Conservation (phyloP, 148 eudicot genomes). For the Pouteria glomerata region DNA sequence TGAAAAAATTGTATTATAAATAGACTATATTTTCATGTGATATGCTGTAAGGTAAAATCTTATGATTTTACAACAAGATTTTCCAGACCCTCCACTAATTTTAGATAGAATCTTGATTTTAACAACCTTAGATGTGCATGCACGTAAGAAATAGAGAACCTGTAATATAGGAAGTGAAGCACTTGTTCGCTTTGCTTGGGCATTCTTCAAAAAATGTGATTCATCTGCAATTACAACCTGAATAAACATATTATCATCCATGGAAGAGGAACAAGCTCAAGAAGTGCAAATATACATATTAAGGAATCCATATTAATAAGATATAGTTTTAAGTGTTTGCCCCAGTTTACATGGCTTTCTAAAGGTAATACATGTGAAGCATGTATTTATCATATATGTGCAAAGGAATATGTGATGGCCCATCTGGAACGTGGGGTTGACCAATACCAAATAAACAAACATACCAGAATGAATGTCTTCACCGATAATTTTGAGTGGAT, state of each 20-base stretch:
- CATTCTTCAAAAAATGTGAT: conserved; percentile 93
- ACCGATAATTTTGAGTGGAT: too few species aligned
- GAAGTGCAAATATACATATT: background rate
- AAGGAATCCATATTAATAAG: background rate
- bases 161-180: conserved; percentile 76
- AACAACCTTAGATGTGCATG: too few species aligned
- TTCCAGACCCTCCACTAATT: too few species aligned
- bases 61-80: too few species aligned
- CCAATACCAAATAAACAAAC: background rate
- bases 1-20: too few species aligned
- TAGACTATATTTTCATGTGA: too few species aligned
- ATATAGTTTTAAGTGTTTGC: background rate
- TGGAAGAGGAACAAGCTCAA: conserved; percentile 10
- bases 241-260: conserved; percentile 27
- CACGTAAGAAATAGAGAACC: too few species aligned
- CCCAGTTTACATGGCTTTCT: background rate
- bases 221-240: conserved; percentile 98
- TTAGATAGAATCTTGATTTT: too few species aligned
- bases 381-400: background rate
- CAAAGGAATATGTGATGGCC: too few species aligned
- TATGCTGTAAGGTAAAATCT: too few species aligned
- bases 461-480: background rate
- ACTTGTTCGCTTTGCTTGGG: conserved; percentile 87
- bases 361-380: background rate
- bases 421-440: background rate